Conservation (phyloP, 2,329 filamentous ascomycete species). For the Phoma sp. region DNA sequence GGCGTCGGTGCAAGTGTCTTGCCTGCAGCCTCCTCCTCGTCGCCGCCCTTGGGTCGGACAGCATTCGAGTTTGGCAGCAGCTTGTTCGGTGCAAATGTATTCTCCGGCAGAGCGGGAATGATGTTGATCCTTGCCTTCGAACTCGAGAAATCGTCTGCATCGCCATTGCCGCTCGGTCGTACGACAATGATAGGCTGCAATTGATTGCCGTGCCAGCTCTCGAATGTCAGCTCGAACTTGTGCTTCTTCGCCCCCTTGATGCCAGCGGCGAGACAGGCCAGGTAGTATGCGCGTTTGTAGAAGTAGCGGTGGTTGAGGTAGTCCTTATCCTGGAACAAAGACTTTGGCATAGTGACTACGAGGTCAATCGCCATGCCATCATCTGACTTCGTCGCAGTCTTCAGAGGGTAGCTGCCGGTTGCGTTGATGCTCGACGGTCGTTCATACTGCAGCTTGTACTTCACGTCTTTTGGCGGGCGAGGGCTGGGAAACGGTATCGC, state of each 20-base stretch:
- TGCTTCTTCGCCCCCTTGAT: constrained; percentile 66
- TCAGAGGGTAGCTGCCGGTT: constrained; percentile 83
- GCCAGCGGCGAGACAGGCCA: constrained; percentile 79
- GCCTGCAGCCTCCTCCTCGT: constrained; percentile 51
- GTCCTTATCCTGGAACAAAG: constrained; percentile 91
- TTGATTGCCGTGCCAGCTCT: constrained; percentile 73
- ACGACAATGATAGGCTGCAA: constrained; percentile 74
- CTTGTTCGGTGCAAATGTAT: constrained; percentile 74
- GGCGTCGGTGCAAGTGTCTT: constrained; percentile 65
- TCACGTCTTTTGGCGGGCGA: constrained; percentile 74
- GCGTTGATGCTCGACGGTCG: constrained; percentile 83
- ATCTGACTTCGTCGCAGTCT: constrained; percentile 73
- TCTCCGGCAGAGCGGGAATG: constrained; percentile 74
- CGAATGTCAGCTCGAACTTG: constrained; percentile 67
- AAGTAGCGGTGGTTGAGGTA: constrained; percentile 93
- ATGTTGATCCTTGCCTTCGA: constrained; percentile 68
- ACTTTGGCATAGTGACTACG: constrained; percentile 81
- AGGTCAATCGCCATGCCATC: constrained; percentile 73
- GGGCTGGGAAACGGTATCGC: constrained; percentile 87
- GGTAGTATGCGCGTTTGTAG: constrained; percentile 90
- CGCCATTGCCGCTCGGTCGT: constrained; percentile 40
- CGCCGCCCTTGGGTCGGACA: constrained; percentile 64
- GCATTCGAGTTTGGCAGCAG: constrained; percentile 74
- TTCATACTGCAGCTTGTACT: constrained; percentile 81
- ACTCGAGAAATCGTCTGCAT: constrained; percentile 47